phyloP scores from a whole-genome alignment of 2,329 filamentous ascomycete genomes.

The Blumeria graminis region DNA sequence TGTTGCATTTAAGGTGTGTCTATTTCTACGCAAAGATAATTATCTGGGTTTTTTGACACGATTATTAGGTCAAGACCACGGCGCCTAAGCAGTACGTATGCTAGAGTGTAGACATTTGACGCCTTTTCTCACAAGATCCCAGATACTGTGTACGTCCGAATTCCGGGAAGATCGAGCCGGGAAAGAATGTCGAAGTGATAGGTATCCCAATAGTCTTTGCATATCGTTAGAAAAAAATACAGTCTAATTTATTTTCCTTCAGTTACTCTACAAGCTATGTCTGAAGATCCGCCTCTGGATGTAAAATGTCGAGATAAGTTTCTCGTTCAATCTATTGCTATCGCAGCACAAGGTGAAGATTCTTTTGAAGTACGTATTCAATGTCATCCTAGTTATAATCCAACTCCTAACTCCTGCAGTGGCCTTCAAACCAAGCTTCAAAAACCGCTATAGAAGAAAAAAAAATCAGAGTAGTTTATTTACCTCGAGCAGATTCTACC shows the following conservation, averaged over 20 bases:
- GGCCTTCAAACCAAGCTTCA: conserved; percentile 49
- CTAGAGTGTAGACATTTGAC: neutral
- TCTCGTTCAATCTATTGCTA: conserved; percentile 73
- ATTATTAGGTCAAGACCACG: conserved; percentile 81
- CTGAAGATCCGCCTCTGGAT: conserved; percentile 67
- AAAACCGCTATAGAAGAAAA: conserved; percentile 69
- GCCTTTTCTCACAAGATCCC: conserved; percentile 9
- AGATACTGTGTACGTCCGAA: conserved; percentile 97
- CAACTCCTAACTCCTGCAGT: conserved; percentile 17
- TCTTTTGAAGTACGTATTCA: conserved; percentile 49
- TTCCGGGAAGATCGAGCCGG: conserved; percentile 82
- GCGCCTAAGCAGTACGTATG: conserved; percentile 84
- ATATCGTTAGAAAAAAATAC: neutral
- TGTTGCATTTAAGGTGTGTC: conserved; percentile 43
- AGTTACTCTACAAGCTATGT: conserved; percentile 97
- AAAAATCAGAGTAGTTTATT: conserved; percentile 84
- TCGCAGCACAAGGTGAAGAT: conserved; percentile 65
- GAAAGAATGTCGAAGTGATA: conserved; percentile 74
- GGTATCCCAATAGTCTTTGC: conserved; percentile 28
- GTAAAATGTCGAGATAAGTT: conserved; percentile 94
- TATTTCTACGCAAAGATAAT: neutral
- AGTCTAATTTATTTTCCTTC: conserved; percentile 7
- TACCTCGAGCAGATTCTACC: conserved; percentile 27
- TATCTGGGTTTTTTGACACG: neutral
- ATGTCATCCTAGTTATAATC: neutral